Evolutionary conservation across 805 yeast genomes (phyloP).

Genomic region (Schizosaccharomyces octosporus): DNA sequence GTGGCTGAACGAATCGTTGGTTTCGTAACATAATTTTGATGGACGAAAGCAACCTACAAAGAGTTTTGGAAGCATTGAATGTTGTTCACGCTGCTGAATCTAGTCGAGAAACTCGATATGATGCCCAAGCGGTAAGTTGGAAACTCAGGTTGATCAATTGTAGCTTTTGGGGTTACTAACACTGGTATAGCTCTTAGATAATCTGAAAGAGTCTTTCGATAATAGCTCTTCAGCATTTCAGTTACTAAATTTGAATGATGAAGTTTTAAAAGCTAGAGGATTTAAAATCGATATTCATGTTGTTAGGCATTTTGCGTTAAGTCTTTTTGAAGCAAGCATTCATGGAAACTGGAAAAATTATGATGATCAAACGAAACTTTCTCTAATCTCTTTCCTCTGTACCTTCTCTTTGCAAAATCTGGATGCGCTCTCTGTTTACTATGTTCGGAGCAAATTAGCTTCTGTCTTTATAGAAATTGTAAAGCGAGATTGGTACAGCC

Average conservation of each 20-base stretch:
- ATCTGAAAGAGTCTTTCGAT: conserved; percentile 38
- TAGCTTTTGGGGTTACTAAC: no score
- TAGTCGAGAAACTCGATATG: conserved; percentile 17
- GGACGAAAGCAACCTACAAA: neutral
- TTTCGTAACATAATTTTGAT: neutral
- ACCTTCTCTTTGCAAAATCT: conserved; percentile 22
- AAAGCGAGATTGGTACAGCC: conserved; percentile 50
- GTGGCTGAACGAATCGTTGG: no score
- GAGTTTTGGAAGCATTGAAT: neutral
- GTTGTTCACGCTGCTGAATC: conserved; percentile 13
- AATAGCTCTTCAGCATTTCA: conserved; percentile 20
- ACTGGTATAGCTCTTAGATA: conserved; percentile 31
- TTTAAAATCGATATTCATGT: conserved; percentile 16
- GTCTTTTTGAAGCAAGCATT: conserved; percentile 52
- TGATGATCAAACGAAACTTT: conserved; percentile 27
- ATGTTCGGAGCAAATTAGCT: conserved; percentile 69
- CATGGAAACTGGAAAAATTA: conserved; percentile 28
- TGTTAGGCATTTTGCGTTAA: conserved; percentile 62
- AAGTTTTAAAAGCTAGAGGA: neutral
- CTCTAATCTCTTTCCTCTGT: conserved; percentile 17
- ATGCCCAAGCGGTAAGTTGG: conserved; percentile 23
- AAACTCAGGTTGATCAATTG: no score
- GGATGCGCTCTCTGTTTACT: conserved; percentile 32
- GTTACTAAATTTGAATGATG: neutral
- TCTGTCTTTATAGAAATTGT: conserved; percentile 78